Conservation (phyloP, 2,329 filamentous ascomycete species). For the Verticillium tricorpus region DNA sequence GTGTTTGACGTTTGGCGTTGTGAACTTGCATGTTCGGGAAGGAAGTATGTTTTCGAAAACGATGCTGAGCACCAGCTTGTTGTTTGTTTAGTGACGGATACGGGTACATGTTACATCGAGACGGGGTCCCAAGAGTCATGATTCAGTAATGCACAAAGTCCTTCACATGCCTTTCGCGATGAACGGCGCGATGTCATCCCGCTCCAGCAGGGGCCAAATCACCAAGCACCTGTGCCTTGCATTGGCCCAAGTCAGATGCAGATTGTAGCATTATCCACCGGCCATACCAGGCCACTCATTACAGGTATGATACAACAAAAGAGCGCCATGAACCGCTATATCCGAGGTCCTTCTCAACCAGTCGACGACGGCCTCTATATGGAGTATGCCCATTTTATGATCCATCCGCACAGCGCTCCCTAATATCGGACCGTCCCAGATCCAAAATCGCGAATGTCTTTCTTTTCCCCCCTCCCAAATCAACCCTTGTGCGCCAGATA, state of each 20-base stretch:
- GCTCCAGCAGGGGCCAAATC: too few relatives aligned
- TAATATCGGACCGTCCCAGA: background rate
- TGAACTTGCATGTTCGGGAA: background rate
- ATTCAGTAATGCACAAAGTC: too few relatives aligned
- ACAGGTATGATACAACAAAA: background rate
- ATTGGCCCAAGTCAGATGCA: background rate
- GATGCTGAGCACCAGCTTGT: background rate
- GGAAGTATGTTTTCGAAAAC: background rate
- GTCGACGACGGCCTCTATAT: background rate
- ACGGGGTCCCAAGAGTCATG: too few relatives aligned
- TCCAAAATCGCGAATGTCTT: too few relatives aligned
- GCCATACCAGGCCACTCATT: background rate
- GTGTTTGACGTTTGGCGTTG: background rate
- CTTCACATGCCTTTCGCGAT: too few relatives aligned
- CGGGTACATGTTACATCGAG: background rate
- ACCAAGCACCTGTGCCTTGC: too few relatives aligned
- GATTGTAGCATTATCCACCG: background rate
- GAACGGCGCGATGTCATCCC: too few relatives aligned
- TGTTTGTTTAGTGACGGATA: background rate
- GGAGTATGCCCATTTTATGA: background rate
- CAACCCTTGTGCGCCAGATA: constrained; percentile 63
- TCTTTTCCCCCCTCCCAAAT: too few relatives aligned
- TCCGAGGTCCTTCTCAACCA: background rate
- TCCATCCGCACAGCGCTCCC: background rate
- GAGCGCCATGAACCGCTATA: background rate